A percentile compares a stretch with the other conserved stretches of the same genome.
Evolutionary conservation across 208 protist genomes (phyloP).

Genomic region (Wallacemonas sp.): DNA sequence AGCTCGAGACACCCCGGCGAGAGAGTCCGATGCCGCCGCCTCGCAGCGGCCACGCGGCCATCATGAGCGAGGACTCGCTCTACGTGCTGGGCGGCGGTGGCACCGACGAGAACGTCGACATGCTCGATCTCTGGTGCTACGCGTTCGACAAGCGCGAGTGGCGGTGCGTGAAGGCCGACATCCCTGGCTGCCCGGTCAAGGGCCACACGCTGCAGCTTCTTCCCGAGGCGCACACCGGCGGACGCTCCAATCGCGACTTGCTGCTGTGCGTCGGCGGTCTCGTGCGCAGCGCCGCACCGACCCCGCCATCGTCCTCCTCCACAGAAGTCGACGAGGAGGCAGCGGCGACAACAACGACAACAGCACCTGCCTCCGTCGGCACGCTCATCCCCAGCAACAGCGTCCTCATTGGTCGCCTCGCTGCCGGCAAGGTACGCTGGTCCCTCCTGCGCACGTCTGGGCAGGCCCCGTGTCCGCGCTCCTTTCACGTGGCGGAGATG

Average conservation of each 20-base stretch:
- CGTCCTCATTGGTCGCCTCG: constrained; percentile 19
- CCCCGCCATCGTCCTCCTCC: constrained; percentile 19
- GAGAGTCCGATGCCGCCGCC: constrained; percentile 19
- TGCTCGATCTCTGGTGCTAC: constrained; percentile 46
- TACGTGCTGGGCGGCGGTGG: constrained; percentile 50
- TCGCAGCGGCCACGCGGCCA: constrained; percentile 47
- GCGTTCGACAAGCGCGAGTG: constrained; percentile 16
- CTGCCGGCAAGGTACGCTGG: constrained; percentile 29
- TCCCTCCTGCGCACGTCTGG: constrained; percentile 39
- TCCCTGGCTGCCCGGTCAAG: constrained; percentile 34
- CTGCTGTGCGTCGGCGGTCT: constrained; percentile 54
- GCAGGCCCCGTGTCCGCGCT: constrained; percentile 36
- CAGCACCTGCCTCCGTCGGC: neutral
- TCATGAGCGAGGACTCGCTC: constrained; percentile 35
- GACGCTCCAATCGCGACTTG: constrained; percentile 33
- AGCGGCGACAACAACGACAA: neutral
- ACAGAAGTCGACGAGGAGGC: constrained; percentile 19
- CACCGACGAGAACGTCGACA: constrained; percentile 26
- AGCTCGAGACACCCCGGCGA: neutral
- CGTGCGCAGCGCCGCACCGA: constrained; percentile 30
- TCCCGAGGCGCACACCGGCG: constrained; percentile 30
- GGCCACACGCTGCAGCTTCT: constrained; percentile 54
- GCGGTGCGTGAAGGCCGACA: constrained; percentile 27
- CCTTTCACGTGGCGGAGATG: constrained; percentile 47
- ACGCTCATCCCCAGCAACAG: constrained; percentile 24